A percentile compares a stretch with the other conserved stretches of the same genome.
These are phyloP conservation scores for Bruguiera sexangula DNA, from an alignment of 345 rosid species.

Conservation along the genomic window DNA sequence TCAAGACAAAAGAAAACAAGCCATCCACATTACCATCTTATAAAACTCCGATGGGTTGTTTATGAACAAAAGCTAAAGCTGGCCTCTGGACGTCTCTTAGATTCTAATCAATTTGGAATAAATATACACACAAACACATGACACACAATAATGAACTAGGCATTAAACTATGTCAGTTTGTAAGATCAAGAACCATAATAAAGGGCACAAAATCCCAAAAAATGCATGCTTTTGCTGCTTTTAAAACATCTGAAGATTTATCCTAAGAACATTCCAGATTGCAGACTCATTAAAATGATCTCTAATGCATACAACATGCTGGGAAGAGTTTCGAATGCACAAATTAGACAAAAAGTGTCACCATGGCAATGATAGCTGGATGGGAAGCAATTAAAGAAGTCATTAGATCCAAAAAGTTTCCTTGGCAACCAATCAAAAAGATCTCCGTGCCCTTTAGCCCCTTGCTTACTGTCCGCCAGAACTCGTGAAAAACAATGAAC, in stretches of 20 bases:
- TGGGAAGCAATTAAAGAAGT: no score
- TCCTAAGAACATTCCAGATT: no score
- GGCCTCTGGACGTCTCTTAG: slow-evolving; percentile 85
- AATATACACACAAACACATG: neutral
- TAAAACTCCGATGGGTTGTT: slow-evolving; percentile 49
- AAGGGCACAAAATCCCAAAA: slow-evolving; percentile 62
- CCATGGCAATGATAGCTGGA: slow-evolving; percentile 45
- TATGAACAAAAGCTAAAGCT: slow-evolving; percentile 74
- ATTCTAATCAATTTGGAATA: slow-evolving; percentile 66
- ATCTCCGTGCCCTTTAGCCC: slow-evolving; percentile 98
- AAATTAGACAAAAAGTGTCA: slow-evolving; percentile 36
- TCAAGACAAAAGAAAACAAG: no score
- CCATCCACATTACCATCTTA: no score
- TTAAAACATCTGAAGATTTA: no score
- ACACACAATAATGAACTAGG: neutral
- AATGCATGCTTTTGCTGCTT: slow-evolving; percentile 49
- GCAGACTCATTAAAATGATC: no score
- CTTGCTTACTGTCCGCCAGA: slow-evolving; percentile 76
- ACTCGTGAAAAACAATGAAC: slow-evolving; percentile 71
- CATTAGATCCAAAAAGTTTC: no score
- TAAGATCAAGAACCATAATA: neutral
- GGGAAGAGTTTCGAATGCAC: neutral
- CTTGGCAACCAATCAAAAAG: slow-evolving; percentile 21
- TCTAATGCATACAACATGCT: no score
- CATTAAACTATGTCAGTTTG: neutral